Percentiles rank a stretch among this genome's conserved stretches.
Conservation (phyloP, 257 asterid genomes). For the Mitragyna speciosa region DNA sequence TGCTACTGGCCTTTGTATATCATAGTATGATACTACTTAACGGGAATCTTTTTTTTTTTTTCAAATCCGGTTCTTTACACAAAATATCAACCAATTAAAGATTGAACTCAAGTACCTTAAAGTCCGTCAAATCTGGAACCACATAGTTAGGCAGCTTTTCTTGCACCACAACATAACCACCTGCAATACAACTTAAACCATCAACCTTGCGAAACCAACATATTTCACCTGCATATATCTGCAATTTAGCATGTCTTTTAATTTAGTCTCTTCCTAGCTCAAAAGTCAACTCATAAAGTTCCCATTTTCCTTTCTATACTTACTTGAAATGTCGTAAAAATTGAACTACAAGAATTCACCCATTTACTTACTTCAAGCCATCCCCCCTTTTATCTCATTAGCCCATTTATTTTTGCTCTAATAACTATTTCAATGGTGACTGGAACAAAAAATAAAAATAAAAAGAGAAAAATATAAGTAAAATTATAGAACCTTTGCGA, state of each 20-base stretch:
- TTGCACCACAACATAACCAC: conserved; percentile 71
- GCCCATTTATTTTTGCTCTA: neutral
- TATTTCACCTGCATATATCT: neutral
- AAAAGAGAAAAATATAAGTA: neutral
- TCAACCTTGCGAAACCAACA: neutral
- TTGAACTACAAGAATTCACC: neutral
- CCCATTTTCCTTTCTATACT: neutral
- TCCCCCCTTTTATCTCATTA: neutral
- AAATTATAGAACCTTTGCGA: conserved; percentile 63
- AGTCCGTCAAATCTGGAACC: conserved; percentile 74
- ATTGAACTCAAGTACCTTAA: conserved; percentile 52
- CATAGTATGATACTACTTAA: neutral
- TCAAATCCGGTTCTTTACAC: neutral
- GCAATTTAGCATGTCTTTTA: neutral
- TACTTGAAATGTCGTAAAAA: no score
- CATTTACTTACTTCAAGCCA: neutral
- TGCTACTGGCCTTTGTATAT: neutral
- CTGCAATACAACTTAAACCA: conserved; percentile 30
- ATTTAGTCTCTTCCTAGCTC: neutral
- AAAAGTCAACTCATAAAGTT: neutral
- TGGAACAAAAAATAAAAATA: no score
- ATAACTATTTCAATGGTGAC: neutral
- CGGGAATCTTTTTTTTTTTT: no score
- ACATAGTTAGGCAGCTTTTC: conserved; percentile 83
- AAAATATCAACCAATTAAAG: no score